Percentiles rank a stretch among this genome's conserved stretches.
Evolutionary conservation across 495 filamentous ascomycete species (phyloP).

Genomic region (Penicillium atrosanguineum): DNA sequence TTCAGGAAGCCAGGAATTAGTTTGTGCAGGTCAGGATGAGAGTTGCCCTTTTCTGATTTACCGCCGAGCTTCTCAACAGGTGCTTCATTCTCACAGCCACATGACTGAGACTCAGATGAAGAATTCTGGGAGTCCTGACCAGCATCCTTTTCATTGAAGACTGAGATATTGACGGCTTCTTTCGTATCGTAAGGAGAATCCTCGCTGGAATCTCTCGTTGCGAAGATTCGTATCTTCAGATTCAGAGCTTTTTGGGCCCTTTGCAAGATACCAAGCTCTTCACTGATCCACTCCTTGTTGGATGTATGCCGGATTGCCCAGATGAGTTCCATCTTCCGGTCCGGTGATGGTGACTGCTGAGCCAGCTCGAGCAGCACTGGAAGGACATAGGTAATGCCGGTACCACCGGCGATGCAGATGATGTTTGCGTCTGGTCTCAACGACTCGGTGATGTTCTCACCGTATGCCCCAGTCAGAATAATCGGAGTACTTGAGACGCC

Average conservation of each 20-base stretch:
- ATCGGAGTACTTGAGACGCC: conserved; percentile 40
- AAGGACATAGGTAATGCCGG: conserved; percentile 61
- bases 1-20: conserved; percentile 31
- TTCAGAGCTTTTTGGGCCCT: conserved; percentile 32
- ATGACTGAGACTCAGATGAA: conserved; percentile 3
- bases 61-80: conserved; percentile 10
- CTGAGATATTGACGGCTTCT: neutral
- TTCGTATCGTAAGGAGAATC: conserved; percentile 3
- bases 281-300: conserved; percentile 55
- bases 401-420: conserved; percentile 62
- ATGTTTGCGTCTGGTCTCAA: conserved; percentile 49
- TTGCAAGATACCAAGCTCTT: conserved; percentile 51
- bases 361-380: conserved; percentile 50
- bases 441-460: conserved; percentile 43
- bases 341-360: conserved; percentile 23
- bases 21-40: conserved; percentile 28
- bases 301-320: conserved; percentile 57
- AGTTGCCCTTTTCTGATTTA: conserved; percentile 9
- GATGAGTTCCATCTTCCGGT: conserved; percentile 52
- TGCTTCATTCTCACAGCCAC: conserved; percentile 9
- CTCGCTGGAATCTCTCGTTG: conserved; percentile 42
- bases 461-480: conserved; percentile 59
- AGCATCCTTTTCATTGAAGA: conserved; percentile 5
- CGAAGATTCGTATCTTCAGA: conserved; percentile 52
- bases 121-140: conserved; percentile 1